Evolutionary conservation across 192 early-diverging fungal genomes (phyloP).

Genomic region (Backusella tuberculispora): DNA sequence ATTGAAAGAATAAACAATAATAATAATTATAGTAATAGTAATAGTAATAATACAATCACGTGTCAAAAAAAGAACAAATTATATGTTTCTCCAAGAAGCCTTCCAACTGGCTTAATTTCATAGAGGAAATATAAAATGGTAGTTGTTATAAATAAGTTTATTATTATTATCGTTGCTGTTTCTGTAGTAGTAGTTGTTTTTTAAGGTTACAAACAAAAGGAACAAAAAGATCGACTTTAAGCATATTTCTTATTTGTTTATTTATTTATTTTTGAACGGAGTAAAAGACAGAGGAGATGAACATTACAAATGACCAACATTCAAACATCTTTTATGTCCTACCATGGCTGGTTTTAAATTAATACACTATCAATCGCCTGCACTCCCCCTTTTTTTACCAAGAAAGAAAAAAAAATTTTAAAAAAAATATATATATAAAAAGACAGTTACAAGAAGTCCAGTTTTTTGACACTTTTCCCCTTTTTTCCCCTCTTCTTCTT

Average conservation of each 20-base stretch:
- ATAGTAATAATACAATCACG: neutral
- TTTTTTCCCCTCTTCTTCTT: neutral
- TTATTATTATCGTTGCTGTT: neutral
- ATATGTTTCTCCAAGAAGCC: neutral
- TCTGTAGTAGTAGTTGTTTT: too few relatives aligned
- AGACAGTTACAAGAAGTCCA: conserved; percentile 14
- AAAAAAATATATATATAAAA: neutral
- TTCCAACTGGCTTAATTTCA: conserved; percentile 3
- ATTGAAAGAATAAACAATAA: neutral
- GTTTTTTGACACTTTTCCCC: conserved; percentile 1
- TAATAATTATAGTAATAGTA: neutral
- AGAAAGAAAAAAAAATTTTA: neutral
- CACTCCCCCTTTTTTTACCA: conserved; percentile 1
- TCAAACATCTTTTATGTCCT: conserved; percentile 10
- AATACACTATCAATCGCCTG: neutral
- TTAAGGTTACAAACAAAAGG: neutral
- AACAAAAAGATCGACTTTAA: conserved; percentile 2
- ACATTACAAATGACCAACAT: conserved; percentile 13
- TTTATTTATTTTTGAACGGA: conserved; percentile 1
- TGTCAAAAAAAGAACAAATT: neutral
- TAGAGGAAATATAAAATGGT: neutral
- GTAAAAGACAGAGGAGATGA: conserved; percentile 7
- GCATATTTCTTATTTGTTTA: neutral
- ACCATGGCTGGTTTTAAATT: conserved; percentile 10
- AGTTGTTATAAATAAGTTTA: neutral